A percentile compares a stretch with the other conserved stretches of the same genome.
Evolutionary conservation across 2,329 filamentous ascomycete genomes (phyloP).

Genomic region (Xylariaceae sp.): DNA sequence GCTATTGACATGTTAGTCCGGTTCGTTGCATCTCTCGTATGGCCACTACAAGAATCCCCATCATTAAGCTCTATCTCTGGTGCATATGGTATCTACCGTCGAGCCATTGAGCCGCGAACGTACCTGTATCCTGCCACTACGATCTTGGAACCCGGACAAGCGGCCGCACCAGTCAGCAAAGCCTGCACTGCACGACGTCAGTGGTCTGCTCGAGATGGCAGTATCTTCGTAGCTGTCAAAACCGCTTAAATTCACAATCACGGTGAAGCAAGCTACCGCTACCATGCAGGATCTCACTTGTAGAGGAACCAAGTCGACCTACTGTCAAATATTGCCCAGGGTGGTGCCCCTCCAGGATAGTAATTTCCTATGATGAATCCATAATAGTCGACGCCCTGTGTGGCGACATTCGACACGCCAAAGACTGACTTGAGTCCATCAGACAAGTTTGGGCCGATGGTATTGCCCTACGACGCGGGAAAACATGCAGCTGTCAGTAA

Average conservation of each 20-base stretch:
- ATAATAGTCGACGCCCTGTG: slow-evolving; percentile 29
- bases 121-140: slow-evolving; percentile 27
- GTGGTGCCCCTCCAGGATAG: slow-evolving; percentile 28
- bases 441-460: slow-evolving; percentile 25
- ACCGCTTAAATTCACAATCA: no score
- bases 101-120: neutral
- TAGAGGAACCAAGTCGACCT: neutral
- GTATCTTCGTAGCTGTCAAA: neutral
- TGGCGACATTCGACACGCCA: slow-evolving; percentile 25
- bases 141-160: slow-evolving; percentile 26
- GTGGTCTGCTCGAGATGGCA: neutral
- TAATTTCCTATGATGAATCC: slow-evolving; percentile 27
- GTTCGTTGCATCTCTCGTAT: neutral
- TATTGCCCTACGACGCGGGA: slow-evolving; percentile 16
- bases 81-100: no score
- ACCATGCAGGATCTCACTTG: no score
- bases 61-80: neutral
- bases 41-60: neutral
- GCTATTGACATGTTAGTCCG: slow-evolving; percentile 5
- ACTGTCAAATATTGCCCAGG: slow-evolving; percentile 27
- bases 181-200: slow-evolving; percentile 19
- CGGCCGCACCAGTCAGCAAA: slow-evolving; percentile 22
- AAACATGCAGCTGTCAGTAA: neutral
- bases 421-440: slow-evolving; percentile 26
- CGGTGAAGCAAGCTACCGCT: no score